Percentiles rank a stretch among this genome's conserved stretches.
Conservation (phyloP, 2,329 filamentous ascomycete species). For the Diaporthe velutina region DNA sequence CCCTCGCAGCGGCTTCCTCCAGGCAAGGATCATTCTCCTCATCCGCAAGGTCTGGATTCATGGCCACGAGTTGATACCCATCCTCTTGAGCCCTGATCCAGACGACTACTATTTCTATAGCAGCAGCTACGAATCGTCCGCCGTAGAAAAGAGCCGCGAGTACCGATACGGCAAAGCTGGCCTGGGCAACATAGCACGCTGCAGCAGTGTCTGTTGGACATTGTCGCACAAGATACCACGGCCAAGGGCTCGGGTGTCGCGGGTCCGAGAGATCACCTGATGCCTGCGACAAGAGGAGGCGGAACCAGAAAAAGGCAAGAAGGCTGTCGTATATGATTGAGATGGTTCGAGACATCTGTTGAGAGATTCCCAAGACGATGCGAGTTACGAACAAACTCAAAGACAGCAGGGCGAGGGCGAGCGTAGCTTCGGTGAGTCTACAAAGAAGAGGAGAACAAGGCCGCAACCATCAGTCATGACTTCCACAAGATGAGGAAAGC, state of each 20-base stretch:
- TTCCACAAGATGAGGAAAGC: neutral
- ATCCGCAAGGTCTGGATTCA: neutral
- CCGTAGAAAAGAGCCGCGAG: neutral
- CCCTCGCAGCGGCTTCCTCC: neutral
- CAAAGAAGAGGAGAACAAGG: neutral
- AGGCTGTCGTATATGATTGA: neutral
- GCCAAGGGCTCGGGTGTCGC: neutral
- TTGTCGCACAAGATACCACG: neutral
- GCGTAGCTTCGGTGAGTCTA: neutral
- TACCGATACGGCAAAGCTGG: neutral
- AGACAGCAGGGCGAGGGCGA: neutral
- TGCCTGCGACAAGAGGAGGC: neutral
- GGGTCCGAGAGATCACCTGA: slow-evolving; percentile 7
- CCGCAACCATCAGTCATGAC: neutral
- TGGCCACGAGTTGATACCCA: neutral
- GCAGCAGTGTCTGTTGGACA: neutral
- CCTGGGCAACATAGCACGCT: neutral
- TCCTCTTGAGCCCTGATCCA: neutral
- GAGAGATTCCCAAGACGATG: neutral
- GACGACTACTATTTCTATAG: neutral
- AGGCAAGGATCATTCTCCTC: neutral
- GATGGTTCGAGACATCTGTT: neutral
- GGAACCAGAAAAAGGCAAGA: slow-evolving; percentile 9
- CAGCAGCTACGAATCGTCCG: neutral
- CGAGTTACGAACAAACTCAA: neutral